A percentile compares a stretch with the other conserved stretches of the same genome.
Evolutionary conservation across 306 rosid genomes (phyloP).

Genomic region (Trichosanthes cucumerina): DNA sequence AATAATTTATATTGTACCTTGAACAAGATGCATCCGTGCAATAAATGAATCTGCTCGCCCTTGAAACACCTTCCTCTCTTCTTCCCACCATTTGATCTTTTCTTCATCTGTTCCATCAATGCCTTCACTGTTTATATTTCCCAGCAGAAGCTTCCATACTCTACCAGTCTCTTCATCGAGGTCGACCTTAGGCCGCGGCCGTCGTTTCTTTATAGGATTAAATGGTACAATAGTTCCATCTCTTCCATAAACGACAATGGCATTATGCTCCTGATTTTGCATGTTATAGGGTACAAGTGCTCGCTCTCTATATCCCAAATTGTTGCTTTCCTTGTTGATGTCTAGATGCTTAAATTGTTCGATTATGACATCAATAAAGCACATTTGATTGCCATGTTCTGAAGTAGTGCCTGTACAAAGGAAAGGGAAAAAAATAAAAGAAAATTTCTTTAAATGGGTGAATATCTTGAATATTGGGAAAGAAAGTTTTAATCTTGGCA

Average conservation of each 20-base stretch:
- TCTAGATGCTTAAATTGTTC: slow-evolving; percentile 45
- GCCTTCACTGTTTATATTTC: slow-evolving; percentile 78
- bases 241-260: slow-evolving; percentile 32
- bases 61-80: slow-evolving; percentile 73
- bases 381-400: slow-evolving; percentile 12
- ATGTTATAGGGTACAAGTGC: slow-evolving; percentile 41
- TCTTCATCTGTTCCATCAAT: slow-evolving; percentile 85
- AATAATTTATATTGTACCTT: slow-evolving; percentile 46
- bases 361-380: slow-evolving; percentile 30
- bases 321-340: slow-evolving; percentile 43
- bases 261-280: slow-evolving; percentile 30
- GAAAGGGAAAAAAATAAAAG: slow-evolving; percentile 12
- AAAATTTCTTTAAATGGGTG: background rate
- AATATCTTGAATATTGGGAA: background rate
- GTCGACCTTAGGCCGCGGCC: slow-evolving; percentile 78
- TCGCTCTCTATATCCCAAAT: slow-evolving; percentile 23
- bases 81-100: slow-evolving; percentile 94
- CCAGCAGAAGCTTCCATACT: slow-evolving; percentile 91
- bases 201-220: slow-evolving; percentile 52
- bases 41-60: slow-evolving; percentile 96
- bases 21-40: slow-evolving; percentile 97
- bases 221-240: slow-evolving; percentile 55
- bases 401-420: slow-evolving; percentile 31
- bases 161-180: slow-evolving; percentile 84
- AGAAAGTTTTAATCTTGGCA: slow-evolving; percentile 18